phyloP scores from a whole-genome alignment of 345 rosid species.

The Mercurialis annua region DNA sequence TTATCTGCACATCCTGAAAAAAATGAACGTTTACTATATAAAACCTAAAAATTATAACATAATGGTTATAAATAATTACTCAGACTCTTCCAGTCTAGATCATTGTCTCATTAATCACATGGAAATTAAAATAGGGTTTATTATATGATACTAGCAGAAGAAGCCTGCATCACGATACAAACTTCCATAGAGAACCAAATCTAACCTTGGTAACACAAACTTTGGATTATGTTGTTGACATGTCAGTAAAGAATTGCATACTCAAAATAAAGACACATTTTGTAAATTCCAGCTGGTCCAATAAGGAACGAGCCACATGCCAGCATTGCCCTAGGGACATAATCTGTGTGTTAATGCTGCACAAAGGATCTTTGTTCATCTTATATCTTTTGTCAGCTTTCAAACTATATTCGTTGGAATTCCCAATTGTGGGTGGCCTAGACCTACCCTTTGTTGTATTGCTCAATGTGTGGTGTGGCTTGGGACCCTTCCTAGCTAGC shows the following conservation, averaged over 20 bases:
- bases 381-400: conserved; percentile 40
- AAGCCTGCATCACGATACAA: conserved; percentile 20
- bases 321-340: conserved; percentile 36
- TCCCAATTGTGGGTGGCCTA: conserved; percentile 14
- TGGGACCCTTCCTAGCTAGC: neutral
- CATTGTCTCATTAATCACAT: conserved; percentile 16
- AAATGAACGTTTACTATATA: too few species aligned
- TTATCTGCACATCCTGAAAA: too few species aligned
- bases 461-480: conserved; percentile 7
- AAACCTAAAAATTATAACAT: too few species aligned
- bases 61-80: too few species aligned
- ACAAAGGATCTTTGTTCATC: conserved; percentile 36
- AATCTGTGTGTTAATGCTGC: conserved; percentile 28
- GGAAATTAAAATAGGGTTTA: neutral
- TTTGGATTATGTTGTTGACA: conserved; percentile 16
- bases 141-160: neutral
- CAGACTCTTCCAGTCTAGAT: conserved; percentile 34
- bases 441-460: neutral
- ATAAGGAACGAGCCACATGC: conserved; percentile 44
- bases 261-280: conserved; percentile 12
- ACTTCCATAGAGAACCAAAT: conserved; percentile 26
- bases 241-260: conserved; percentile 28
- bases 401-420: conserved; percentile 29
- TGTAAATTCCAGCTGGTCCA: conserved; percentile 29
- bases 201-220: conserved; percentile 30